Evolutionary conservation across 176 grass and related monocot species (phyloP), one percentile per base, ranked within the genome.

Genomic region (Oryza meridionalis): DNA sequence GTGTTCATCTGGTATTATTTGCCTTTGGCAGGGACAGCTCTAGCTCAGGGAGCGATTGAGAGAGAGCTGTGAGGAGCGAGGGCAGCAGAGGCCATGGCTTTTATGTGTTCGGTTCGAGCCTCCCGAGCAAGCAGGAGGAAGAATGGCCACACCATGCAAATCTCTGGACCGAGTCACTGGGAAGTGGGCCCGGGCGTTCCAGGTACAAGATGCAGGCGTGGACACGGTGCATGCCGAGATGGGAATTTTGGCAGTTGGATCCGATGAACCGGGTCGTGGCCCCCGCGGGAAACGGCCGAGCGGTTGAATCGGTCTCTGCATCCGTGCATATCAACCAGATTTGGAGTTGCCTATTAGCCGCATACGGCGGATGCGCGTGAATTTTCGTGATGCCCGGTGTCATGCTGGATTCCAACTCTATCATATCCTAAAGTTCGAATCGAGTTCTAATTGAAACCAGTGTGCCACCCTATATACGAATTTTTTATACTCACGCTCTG

Each of bases 21-120:
- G 50, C 31, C 77, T 44, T 70, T 49, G 31, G 67, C n/a, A 21
- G 77, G 72, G 82, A 89, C 88, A 85, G 88, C 82, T 85, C 88
- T 89, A 80, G 47, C 88, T 85, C 83, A 71, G 83, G 88, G 83
- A 86, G 78, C 77, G 78, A 67, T 90, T 77, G 88, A 85, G 78
- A 81, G 83, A 90, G 88, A 90, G 88, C 83, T 90, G 88, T 85
- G 83, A 82, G 38, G 88, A 82, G 83, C 32, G 22, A 72, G 68
- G 11, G 67, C 25, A 13, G 6, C 22, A 11, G 26, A 10, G 16
- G 72, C 31, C 3, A 72, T 47, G 78, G 44, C n/a, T 86, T 86
- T 90, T 90, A 86, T 86, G 32, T 33, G 29, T 9, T 22, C 32
- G 49, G 21, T 16, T 61, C 86, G 37, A 32, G 73, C 51, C 51